Percentiles rank a stretch among this genome's conserved stretches.
Evolutionary conservation across 176 grass and related monocot species (phyloP).

Genomic region (Triticum turgidum): DNA sequence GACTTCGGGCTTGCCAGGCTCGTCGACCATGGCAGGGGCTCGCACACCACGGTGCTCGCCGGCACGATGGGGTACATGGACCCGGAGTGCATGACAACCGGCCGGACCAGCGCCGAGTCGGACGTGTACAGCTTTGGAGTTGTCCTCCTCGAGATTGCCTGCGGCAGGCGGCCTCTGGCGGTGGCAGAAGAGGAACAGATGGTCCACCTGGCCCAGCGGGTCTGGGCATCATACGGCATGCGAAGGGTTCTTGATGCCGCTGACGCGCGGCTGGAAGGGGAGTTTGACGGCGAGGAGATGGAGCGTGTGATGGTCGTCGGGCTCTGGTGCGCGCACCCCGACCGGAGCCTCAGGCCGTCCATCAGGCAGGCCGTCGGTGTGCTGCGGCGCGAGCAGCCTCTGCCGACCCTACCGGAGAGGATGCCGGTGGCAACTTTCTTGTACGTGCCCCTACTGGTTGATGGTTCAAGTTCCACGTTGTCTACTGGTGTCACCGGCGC

Average conservation of each 20-base stretch:
- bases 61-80: conserved; percentile 29
- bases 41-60: neutral
- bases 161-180: neutral
- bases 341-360: conserved; percentile 18
- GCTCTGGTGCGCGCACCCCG: conserved; percentile 48
- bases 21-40: neutral
- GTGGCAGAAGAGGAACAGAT: neutral
- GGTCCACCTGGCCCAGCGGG: conserved; percentile 7
- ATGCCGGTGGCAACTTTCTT: conserved; percentile 35
- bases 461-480: neutral
- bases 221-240: neutral
- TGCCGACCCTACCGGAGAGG: conserved; percentile 25
- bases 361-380: conserved; percentile 44
- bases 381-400: conserved; percentile 1
- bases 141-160: conserved; percentile 36
- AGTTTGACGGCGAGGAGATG: conserved; percentile 11
- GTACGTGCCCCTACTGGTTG: neutral
- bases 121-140: conserved; percentile 93
- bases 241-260: conserved; percentile 9
- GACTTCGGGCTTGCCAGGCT: conserved; percentile 32
- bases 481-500: neutral
- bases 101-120: conserved; percentile 36
- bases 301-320: conserved; percentile 40
- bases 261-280: conserved; percentile 1
- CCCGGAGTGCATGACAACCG: neutral